Evolutionary conservation across 257 asterid genomes (phyloP), one percentile per base, ranked within the genome.

Genomic region (Lithospermum erythrorhizon): DNA sequence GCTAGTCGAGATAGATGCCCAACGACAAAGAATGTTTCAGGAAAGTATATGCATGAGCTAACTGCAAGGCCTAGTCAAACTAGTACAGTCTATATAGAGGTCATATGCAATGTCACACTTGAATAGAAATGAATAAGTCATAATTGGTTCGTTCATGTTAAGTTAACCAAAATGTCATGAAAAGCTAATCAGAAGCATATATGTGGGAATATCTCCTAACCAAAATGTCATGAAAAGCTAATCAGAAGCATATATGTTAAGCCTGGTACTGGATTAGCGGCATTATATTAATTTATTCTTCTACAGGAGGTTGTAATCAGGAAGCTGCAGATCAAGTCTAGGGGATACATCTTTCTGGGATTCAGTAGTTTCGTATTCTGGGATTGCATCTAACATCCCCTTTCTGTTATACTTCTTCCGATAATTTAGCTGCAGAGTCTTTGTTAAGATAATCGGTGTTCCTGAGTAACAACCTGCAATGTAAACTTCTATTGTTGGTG

Each of bases 391-490:
- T 66, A 87, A 76, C 85, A 67, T 72, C 70, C 82, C 77, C 73
- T 64, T 81, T 78, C 81, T 80, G 30, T 17, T 58, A 53, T 79
- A 90, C 75, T 69, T 84, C 82, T 75, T 82, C 79, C 78, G 70
- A 19, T 70, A 71, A 69, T 77, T 66, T 52, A 82, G 77, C 69
- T 73, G 81, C 83, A 84, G 65, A 14, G 81, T 69, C 62, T 70
- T 82, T 3, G 83, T 78, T 74, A 87, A 58, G 55, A 87, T 61
- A 63, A 84, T 74, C 14, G 95, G 95, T 67, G 73, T 59, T 35
- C 90, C 83, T 8, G 68, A 66, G 76, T 75, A 82, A 62, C 87
- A 70, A 37, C 94, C 95, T 0, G 95, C 94, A 37, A 87, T 78
- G 61, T 72, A 84, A 55, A 87, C 94, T 59, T 87, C 95, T 5